These are phyloP conservation scores for Penicillium lividum DNA, from an alignment of 495 filamentous ascomycete genomes.

Conservation along the genomic window DNA sequence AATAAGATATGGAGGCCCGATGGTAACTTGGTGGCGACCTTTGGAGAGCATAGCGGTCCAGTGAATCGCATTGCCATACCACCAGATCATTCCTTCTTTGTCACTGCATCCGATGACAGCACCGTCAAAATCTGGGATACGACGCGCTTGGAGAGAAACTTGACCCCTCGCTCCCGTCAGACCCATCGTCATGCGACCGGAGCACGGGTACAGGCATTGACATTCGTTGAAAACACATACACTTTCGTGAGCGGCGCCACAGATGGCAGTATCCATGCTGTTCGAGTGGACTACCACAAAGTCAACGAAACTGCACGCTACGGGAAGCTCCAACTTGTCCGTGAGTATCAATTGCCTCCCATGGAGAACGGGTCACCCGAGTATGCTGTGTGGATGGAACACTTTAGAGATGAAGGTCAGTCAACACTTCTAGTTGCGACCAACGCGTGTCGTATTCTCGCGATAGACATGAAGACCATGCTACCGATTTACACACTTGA, in stretches of 20 bases:
- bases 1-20: slow-evolving; percentile 76
- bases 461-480: slow-evolving; percentile 89
- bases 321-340: slow-evolving; percentile 70
- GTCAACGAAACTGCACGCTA: slow-evolving; percentile 66
- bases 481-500: slow-evolving; percentile 73
- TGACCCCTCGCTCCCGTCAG: slow-evolving; percentile 83
- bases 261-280: slow-evolving; percentile 87
- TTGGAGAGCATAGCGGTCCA: slow-evolving; percentile 81
- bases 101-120: slow-evolving; percentile 91
- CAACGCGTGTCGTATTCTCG: slow-evolving; percentile 77
- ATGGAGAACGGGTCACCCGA: slow-evolving; percentile 50
- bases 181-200: slow-evolving; percentile 74
- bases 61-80: slow-evolving; percentile 82
- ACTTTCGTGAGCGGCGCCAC: slow-evolving; percentile 86
- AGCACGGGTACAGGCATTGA: slow-evolving; percentile 73
- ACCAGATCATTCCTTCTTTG: slow-evolving; percentile 93
- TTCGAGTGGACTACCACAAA: slow-evolving; percentile 76
- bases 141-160: slow-evolving; percentile 81
- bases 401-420: slow-evolving; percentile 77
- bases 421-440: slow-evolving; percentile 86
- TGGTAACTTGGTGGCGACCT: slow-evolving; percentile 79
- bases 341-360: slow-evolving; percentile 73
- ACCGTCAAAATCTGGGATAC: slow-evolving; percentile 94
- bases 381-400: slow-evolving; percentile 87
- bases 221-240: slow-evolving; percentile 92